Base-by-base conservation (phyloP, 345 rosid species). In the Hibiscus trionum region DNA sequence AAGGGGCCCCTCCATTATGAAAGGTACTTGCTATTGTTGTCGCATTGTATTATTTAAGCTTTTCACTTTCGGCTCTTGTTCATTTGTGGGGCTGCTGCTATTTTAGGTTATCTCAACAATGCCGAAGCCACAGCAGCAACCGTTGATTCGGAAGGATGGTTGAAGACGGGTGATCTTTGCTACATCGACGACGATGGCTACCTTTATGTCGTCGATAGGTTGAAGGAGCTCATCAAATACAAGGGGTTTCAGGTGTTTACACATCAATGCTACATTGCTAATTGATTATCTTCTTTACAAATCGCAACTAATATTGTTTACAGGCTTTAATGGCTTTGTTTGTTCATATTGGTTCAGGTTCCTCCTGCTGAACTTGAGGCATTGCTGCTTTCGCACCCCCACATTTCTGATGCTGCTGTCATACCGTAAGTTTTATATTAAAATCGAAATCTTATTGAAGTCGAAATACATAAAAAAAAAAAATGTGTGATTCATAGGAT, bases 331-430 rank as follows among this genome's bases (percentile, higher is more conserved):
- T 7, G 42, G 14, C 0, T 21, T 1, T 70, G 15, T 33, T 37
- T 57, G 15, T 35, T 37, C 42, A 1, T 57, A 9, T 5, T 49
- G 74, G 76, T 21, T 15, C 71, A 94, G 97, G 98, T 94, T 4
- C 86, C 98, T 66, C 97, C 96, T 2, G 98, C 97, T 7, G 98
- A 94, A 74, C 81, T 94, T 31, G 98, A 94, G 77, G 93, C 93
- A 55, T 78, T 91, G 83, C 47, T 91, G 62, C 96, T 87, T 26
- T 69, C 91, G 47, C 96, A 88, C 85, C 85, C 90, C 0, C 87
- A 49, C 5, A 49, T 49, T 49, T 49, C 53, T 49, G 53, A 49
- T 14, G 53, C 17, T 49, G 53, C 98, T 33, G 97, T 88, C 9
- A 86, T 91, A 52, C 96, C 97, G 98, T 91, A 82, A 84, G 91